These are phyloP conservation scores for Brachypodium distachyon DNA, from an alignment of 202 grass and related monocot genomes.

Conservation along the genomic window DNA sequence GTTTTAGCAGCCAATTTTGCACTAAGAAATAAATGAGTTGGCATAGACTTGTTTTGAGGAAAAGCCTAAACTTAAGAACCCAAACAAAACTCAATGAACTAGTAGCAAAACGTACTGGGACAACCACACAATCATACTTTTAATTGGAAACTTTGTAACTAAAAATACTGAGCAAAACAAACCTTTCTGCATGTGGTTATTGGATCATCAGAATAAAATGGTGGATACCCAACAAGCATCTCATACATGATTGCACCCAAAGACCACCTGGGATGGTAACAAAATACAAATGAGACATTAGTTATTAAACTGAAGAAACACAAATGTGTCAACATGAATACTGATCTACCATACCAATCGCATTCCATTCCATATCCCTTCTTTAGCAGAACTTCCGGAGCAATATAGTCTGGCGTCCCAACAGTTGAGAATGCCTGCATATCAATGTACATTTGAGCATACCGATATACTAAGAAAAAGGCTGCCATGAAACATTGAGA, in stretches of 20 bases:
- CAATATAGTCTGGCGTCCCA: conserved; percentile 97
- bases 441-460: conserved; percentile 13
- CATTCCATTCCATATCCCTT: conserved; percentile 99
- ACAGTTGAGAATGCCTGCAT: conserved; percentile 92
- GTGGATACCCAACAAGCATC: conserved; percentile 98
- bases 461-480: conserved; percentile 26
- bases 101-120: no score
- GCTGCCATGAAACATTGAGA: background rate
- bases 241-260: conserved; percentile 99
- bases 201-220: conserved; percentile 91
- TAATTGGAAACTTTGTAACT: background rate
- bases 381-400: conserved; percentile 96
- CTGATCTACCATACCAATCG: conserved; percentile 60
- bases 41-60: background rate
- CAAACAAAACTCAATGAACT: conserved; percentile 6
- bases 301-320: background rate
- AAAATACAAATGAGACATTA: conserved; percentile 16
- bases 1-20: background rate
- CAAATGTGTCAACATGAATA: background rate
- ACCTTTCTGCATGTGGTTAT: conserved; percentile 98
- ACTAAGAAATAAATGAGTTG: background rate
- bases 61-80: conserved; percentile 5
- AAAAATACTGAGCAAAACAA: background rate
- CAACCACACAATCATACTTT: background rate
- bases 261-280: conserved; percentile 70